Conservation (phyloP, 164 flowering plant species). For the Aristolochia fimbriata region DNA sequence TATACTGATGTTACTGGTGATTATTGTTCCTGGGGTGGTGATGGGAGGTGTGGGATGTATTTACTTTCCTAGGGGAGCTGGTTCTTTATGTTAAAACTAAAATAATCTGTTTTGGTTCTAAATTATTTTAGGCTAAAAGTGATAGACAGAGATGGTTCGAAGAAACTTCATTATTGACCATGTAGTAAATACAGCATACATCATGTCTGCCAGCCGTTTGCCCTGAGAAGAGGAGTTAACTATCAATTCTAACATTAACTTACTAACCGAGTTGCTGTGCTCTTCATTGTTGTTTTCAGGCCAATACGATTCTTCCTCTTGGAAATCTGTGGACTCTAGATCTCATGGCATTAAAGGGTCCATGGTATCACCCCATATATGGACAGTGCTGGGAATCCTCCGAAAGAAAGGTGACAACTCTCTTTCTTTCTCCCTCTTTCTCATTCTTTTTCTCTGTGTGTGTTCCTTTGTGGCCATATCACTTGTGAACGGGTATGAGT, state of each 20-base stretch:
- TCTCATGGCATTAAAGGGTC: constrained; percentile 23
- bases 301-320: constrained; percentile 25
- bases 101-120: too few relatives aligned
- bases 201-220: too few relatives aligned
- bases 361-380: constrained; percentile 30
- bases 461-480: background rate
- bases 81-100: too few relatives aligned
- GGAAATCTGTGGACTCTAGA: constrained; percentile 42
- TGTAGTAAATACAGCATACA: too few relatives aligned
- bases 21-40: too few relatives aligned
- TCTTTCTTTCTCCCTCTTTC: background rate
- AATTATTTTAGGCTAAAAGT: too few relatives aligned
- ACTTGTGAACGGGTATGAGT: background rate
- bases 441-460: background rate
- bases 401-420: constrained; percentile 25
- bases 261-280: background rate
- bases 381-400: constrained; percentile 37
- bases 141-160: too few relatives aligned
- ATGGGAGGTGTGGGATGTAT: too few relatives aligned
- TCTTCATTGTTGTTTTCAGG: constrained; percentile 7
- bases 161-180: too few relatives aligned
- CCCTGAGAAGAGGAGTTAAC: too few relatives aligned
- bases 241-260: background rate
- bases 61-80: too few relatives aligned
- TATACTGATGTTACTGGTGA: too few relatives aligned